Evolutionary conservation across 139 green algal species (phyloP).

Genomic region (Desmodesmus armatus): DNA sequence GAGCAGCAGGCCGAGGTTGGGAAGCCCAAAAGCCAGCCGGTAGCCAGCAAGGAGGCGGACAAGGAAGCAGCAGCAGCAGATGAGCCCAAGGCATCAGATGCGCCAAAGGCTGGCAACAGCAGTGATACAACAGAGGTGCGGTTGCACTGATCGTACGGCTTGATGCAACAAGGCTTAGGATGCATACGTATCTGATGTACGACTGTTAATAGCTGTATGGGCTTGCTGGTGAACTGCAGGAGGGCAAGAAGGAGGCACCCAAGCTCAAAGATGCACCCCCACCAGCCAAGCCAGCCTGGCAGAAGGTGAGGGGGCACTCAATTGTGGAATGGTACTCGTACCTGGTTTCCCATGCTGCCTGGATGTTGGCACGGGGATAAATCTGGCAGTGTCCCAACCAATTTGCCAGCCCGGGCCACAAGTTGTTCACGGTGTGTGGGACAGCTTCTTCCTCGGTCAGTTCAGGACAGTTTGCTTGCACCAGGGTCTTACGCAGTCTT

Average conservation of each 20-base stretch:
- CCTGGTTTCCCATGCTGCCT: background rate
- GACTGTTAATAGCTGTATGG: background rate
- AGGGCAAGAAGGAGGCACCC: constrained; percentile 23
- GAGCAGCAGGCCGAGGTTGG: background rate
- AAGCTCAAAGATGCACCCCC: constrained; percentile 48
- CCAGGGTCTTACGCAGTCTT: background rate
- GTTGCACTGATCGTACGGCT: background rate
- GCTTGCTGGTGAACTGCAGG: constrained; percentile 12
- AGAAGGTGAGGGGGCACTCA: constrained; percentile 57
- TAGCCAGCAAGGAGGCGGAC: too few species aligned
- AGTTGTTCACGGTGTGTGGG: background rate
- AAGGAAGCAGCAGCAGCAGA: background rate
- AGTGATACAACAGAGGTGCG: background rate
- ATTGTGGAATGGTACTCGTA: too few species aligned
- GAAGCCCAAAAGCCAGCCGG: constrained; percentile 1
- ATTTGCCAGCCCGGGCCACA: background rate
- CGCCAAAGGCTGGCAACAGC: background rate
- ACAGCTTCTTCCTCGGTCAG: background rate
- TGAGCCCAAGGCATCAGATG: too few species aligned
- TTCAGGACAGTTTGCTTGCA: background rate
- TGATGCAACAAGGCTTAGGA: background rate
- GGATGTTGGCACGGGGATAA: background rate
- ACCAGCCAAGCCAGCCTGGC: constrained; percentile 79
- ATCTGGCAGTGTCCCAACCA: background rate
- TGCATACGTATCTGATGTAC: background rate